Evolutionary conservation across 768 basidiomycete genomes (phyloP).

Genomic region (Tubosaeta sp.): DNA sequence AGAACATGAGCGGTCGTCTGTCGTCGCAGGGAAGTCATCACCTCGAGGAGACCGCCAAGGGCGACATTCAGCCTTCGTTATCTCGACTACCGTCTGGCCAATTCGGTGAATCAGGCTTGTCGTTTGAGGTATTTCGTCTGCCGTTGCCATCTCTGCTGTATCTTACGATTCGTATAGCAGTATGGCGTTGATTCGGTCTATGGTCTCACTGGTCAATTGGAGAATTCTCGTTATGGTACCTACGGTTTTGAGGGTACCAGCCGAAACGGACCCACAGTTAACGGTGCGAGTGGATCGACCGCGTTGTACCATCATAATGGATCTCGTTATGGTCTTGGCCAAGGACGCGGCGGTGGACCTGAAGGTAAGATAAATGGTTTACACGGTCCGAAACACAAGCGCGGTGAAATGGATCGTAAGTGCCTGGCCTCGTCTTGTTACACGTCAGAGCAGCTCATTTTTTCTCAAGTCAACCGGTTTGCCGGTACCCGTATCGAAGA

Average conservation of each 20-base stretch:
- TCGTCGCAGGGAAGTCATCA: conserved; percentile 43
- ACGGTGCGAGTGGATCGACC: conserved; percentile 59
- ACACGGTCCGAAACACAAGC: conserved; percentile 91
- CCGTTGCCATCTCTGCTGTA: conserved; percentile 2
- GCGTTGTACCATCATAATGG: conserved; percentile 75
- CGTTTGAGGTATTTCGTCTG: conserved; percentile 48
- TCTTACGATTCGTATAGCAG: conserved; percentile 32
- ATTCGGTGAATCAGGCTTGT: conserved; percentile 52
- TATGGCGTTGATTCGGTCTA: conserved; percentile 57
- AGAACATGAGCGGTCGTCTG: conserved; percentile 60
- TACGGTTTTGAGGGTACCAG: conserved; percentile 53
- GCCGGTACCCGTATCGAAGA: conserved; percentile 95
- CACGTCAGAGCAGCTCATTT: neutral
- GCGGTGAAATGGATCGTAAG: conserved; percentile 88
- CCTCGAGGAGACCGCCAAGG: conserved; percentile 46
- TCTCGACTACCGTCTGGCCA: conserved; percentile 59
- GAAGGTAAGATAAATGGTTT: conserved; percentile 86
- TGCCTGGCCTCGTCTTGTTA: conserved; percentile 34
- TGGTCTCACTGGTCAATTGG: conserved; percentile 44
- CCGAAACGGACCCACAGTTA: conserved; percentile 32
- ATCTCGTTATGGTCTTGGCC: conserved; percentile 68
- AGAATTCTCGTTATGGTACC: conserved; percentile 49
- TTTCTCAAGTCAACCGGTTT: conserved; percentile 81
- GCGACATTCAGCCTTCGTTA: conserved; percentile 67
- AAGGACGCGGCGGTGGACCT: conserved; percentile 51